Evolutionary conservation across 352 stramenopile genomes (phyloP).

Genomic region (Phytophthora pluvialis): DNA sequence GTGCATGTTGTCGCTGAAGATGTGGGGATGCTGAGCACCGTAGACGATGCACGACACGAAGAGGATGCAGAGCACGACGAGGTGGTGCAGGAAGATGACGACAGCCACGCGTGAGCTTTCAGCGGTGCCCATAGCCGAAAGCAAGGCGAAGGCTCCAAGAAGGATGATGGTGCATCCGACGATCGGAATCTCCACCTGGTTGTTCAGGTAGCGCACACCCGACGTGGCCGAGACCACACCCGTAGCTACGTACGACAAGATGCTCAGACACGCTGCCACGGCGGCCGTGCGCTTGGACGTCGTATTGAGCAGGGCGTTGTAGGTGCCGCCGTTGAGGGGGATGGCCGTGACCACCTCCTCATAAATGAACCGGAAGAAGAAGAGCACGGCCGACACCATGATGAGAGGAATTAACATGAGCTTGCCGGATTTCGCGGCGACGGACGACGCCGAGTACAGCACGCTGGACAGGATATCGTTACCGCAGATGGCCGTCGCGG

Average conservation of each 20-base stretch:
- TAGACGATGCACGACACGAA: constrained; percentile 59
- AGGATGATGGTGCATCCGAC: constrained; percentile 46
- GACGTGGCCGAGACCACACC: constrained; percentile 68
- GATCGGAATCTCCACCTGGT: constrained; percentile 54
- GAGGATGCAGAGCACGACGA: constrained; percentile 68
- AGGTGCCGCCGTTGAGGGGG: constrained; percentile 88
- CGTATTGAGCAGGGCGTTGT: constrained; percentile 91
- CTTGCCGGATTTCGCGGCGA: constrained; percentile 63
- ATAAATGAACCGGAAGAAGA: constrained; percentile 82
- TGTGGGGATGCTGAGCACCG: constrained; percentile 53
- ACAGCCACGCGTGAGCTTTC: constrained; percentile 84
- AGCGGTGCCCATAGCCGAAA: constrained; percentile 73
- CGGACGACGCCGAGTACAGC: constrained; percentile 62
- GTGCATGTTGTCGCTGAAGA: constrained; percentile 71
- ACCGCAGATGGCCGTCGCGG: constrained; percentile 87
- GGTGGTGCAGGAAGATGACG: constrained; percentile 79
- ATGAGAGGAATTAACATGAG: constrained; percentile 80
- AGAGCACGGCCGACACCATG: constrained; percentile 66
- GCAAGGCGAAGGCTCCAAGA: constrained; percentile 77
- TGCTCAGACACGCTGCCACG: constrained; percentile 77
- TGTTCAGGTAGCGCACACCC: constrained; percentile 83
- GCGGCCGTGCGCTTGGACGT: constrained; percentile 87
- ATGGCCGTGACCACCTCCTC: constrained; percentile 88
- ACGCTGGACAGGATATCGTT: constrained; percentile 91
- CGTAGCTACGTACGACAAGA: constrained; percentile 92